Base-by-base conservation (phyloP, 495 filamentous ascomycete species). In the Xylona heveae region DNA sequence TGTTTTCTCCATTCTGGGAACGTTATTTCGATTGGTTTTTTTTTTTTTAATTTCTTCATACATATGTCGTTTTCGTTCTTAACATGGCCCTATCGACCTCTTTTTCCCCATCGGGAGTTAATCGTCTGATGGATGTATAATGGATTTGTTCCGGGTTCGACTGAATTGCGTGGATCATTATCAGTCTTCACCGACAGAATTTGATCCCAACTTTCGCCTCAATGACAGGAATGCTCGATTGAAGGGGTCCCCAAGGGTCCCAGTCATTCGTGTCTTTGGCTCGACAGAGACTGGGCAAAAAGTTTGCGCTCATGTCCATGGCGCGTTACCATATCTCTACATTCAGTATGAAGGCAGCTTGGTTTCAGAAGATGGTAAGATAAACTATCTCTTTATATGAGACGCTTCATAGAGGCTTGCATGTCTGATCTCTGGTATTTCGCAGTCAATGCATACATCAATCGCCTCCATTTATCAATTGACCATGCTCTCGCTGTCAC, bases 91-190 rank as follows among this genome's bases (percentile, higher is more conserved):
- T n/a, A n/a, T n/a, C n/a, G n/a, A n/a, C n/a, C n/a, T n/a, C n/a
- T n/a, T n/a, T n/a, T n/a, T n/a, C n/a, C n/a, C n/a, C n/a, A n/a
- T n/a, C n/a, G n/a, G n/a, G n/a, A n/a, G n/a, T n/a, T n/a, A n/a
- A n/a, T n/a, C n/a, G 23, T 25, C 23, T 25, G 23, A 25, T 25
- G 23, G 24, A 35, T 25, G 19, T 33, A 52, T 49, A 35, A 52
- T 53, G 48, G 52, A 56, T 7, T 41, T 41, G 24, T 59, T 94
- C 51, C 73, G 75, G 37, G 71, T 97, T 42, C 78, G 84, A 35
- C 63, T 97, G 40, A 90, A 95, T 50, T 90, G 81, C 58, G 72
- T 95, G 52, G 88, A 95, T 53, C 69, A 83, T 49, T 97, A 95
- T 49, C 82, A 90, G 49, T 60, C 69, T 23, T 57, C 54, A 16